Evolutionary conservation across 306 rosid species (phyloP).

Genomic region (Fagus sylvatica): DNA sequence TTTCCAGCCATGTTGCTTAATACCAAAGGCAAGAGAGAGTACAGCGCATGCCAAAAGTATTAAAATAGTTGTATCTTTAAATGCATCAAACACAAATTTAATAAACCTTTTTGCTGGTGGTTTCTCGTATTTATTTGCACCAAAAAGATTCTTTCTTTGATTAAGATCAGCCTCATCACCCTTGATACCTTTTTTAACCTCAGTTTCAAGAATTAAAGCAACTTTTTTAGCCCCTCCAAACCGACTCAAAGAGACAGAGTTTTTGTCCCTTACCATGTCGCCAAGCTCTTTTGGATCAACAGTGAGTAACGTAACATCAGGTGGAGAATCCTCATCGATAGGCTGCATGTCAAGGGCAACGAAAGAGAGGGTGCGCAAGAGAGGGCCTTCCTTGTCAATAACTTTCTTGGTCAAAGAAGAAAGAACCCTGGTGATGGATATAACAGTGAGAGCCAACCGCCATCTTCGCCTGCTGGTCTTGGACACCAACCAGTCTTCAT

Average conservation of each 20-base stretch:
- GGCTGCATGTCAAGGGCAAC: slow-evolving; percentile 14
- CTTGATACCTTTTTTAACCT: neutral
- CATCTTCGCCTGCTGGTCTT: slow-evolving; percentile 19
- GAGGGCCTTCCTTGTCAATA: neutral
- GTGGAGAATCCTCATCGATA: neutral
- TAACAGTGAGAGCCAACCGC: slow-evolving; percentile 22
- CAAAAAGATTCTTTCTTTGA: neutral
- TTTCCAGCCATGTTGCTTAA: slow-evolving; percentile 28
- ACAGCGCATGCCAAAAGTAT: slow-evolving; percentile 21
- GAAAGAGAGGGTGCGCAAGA: slow-evolving; percentile 21
- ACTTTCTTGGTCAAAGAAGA: slow-evolving; percentile 17
- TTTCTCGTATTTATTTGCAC: slow-evolving; percentile 9
- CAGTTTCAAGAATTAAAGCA: neutral
- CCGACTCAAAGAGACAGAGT: neutral
- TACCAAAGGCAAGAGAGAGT: slow-evolving; percentile 24
- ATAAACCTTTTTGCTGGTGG: slow-evolving; percentile 4
- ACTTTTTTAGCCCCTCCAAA: slow-evolving; percentile 11
- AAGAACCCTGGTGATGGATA: slow-evolving; percentile 19
- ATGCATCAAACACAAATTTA: slow-evolving; percentile 20
- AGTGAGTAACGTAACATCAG: neutral
- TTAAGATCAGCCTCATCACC: slow-evolving; percentile 8
- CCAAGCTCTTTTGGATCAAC: slow-evolving; percentile 14
- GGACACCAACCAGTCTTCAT: neutral
- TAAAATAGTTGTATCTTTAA: slow-evolving; percentile 16
- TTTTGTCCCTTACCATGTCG: slow-evolving; percentile 24